phyloP scores from a whole-genome alignment of 2,329 filamentous ascomycete genomes.

The Eutypa lata region DNA sequence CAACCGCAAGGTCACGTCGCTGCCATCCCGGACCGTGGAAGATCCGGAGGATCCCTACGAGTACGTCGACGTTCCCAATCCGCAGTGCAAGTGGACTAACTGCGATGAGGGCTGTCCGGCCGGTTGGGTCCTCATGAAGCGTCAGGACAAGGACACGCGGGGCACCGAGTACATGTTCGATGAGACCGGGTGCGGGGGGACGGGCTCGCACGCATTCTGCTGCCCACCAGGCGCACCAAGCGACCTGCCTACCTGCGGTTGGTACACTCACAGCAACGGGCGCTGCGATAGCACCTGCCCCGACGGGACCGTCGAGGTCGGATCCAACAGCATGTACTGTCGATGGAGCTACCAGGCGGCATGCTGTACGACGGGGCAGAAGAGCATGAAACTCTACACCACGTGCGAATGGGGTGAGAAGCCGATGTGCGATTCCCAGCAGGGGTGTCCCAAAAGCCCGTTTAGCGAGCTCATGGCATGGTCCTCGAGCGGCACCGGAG shows the following conservation, averaged over 20 bases:
- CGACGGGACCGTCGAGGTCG: conserved; percentile 10
- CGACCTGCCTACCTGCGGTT: conserved; percentile 12
- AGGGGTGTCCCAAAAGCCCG: background rate
- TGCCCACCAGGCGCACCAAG: background rate
- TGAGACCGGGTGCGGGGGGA: background rate
- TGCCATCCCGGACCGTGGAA: background rate
- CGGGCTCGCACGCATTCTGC: background rate
- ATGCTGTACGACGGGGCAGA: conserved; percentile 7
- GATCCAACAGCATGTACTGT: conserved; percentile 6
- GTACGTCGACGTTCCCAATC: background rate
- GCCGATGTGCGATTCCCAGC: background rate
- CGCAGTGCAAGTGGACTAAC: background rate
- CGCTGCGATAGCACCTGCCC: conserved; percentile 12
- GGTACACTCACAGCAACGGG: conserved; percentile 15
- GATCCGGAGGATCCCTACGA: no score
- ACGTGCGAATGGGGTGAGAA: conserved; percentile 10
- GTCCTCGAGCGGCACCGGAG: background rate
- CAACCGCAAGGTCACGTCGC: background rate
- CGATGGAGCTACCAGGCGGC: conserved; percentile 8
- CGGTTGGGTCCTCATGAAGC: background rate
- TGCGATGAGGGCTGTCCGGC: background rate
- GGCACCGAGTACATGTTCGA: background rate
- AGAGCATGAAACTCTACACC: conserved; percentile 5
- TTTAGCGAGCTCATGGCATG: background rate
- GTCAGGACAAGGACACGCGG: background rate